Percentiles rank a stretch among this genome's conserved stretches.
These are phyloP conservation scores for Piper betle DNA, from an alignment of 164 flowering plant genomes.

Conservation along the genomic window DNA sequence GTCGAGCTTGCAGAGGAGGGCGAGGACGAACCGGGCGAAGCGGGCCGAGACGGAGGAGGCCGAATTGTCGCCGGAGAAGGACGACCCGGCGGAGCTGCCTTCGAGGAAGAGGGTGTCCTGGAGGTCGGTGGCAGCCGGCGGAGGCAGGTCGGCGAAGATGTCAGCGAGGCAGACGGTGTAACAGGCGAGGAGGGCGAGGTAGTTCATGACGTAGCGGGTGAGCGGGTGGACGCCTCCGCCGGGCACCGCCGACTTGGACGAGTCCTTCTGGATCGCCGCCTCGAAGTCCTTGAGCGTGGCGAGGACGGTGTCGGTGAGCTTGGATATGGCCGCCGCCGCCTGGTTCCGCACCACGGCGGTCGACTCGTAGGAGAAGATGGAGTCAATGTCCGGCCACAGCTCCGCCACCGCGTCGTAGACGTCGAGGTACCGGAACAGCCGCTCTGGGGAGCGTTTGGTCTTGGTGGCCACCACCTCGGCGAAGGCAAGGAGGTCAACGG, in stretches of 20 bases:
- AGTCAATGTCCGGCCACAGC: constrained; percentile 38
- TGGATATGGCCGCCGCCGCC: constrained; percentile 26
- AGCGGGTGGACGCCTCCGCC: constrained; percentile 53
- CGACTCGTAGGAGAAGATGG: constrained; percentile 46
- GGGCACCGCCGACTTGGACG: constrained; percentile 20
- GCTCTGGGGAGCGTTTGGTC: constrained; percentile 42
- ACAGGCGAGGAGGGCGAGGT: constrained; percentile 35
- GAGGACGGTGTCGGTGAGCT: constrained; percentile 30
- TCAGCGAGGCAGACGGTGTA: constrained; percentile 33
- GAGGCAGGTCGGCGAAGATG: constrained; percentile 30
- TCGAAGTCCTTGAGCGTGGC: constrained; percentile 40
- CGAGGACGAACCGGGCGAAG: constrained; percentile 46
- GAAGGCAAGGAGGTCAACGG: constrained; percentile 32
- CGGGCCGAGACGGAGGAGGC: constrained; percentile 16
- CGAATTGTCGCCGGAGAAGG: background rate
- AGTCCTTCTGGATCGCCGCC: constrained; percentile 33
- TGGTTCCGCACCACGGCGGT: constrained; percentile 30
- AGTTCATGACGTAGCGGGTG: constrained; percentile 39
- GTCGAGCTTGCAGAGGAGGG: constrained; percentile 59
- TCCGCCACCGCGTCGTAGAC: constrained; percentile 39
- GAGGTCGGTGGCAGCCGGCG: constrained; percentile 18
- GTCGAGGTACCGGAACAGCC: constrained; percentile 42
- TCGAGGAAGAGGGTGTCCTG: constrained; percentile 17
- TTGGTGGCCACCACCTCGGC: constrained; percentile 40
- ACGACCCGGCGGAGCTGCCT: background rate